Base-by-base conservation (phyloP, 106 monocot genomes). In the Posidonia australis region DNA sequence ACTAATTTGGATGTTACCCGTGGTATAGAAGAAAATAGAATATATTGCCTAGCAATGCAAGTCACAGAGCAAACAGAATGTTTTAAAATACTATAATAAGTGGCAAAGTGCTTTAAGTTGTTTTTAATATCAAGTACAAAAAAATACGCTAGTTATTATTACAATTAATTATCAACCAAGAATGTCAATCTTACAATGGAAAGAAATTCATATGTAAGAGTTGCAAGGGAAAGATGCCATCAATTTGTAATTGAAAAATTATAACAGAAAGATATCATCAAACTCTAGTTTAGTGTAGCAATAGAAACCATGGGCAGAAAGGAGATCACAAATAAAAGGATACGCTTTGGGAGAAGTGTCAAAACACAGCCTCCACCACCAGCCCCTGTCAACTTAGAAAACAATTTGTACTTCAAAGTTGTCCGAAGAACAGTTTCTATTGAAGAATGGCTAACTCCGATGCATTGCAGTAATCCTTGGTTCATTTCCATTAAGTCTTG, bases 281-380 rank as follows among this genome's bases (percentile, higher is more conserved):
- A 28, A 27, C 13, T 58, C 23, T 58, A 28, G 5, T 53, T 53
- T 21, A 10, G 10, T 10, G 19, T 21, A 53, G 53, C 27, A 32
- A 51, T 53, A 32, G 30, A 36, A 36, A 36, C 16, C 23, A n/a
- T 21, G 18, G 13, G 19, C 10, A 30, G 28, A 21, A 4, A 60
- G 21, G 22, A 19, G 23, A 23, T 57, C 25, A 46, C 3, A 65
- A 21, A 48, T 10, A 58, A 58, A 81, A 83, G 85, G 80, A 89
- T 89, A 94, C 89, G 27, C 32, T 76, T 81, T 27, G 86, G 94
- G 19, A 90, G 57, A 43, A 84, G 77, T 31, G 94, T 96, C 80
- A 96, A 74, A 49, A 96, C 90, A 67, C 94, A 96, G 9, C 94
- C 94, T 62, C 94, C 94, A 55, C 94, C 94, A 69, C 94, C 94